Base-by-base conservation (phyloP, 257 asterid species). In the Salvia splendens region DNA sequence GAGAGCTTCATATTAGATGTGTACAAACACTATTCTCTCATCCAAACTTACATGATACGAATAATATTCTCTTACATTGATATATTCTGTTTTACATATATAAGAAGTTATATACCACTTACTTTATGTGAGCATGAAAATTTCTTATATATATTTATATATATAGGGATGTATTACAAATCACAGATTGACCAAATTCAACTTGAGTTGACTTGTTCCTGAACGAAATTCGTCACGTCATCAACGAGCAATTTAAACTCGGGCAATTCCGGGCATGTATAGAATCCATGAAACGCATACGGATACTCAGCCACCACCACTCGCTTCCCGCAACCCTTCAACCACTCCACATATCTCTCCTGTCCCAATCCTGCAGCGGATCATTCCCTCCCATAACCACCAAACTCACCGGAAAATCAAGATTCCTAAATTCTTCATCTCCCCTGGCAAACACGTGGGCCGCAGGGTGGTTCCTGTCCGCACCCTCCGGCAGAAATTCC, bases 331-430 rank as follows among this genome's bases (percentile, higher is more conserved):
- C 75, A 65, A 35, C 35, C 60, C 73, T 51, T 71, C 72, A 79
- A 40, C 75, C 81, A 70, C 12, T 75, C 67, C 4, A 11, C 75
- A 35, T 81, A 81, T 43, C 61, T 43, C 61, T 62, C 56, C 64
- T 74, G 51, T 75, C 77, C 81, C 86, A 74, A 46, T 84, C 86
- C 55, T 63, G 75, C 75, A 84, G 65, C 0, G 84, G 80, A 74
- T 84, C 86, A 38, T 43, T 41, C 35, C 86, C 83, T 73, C 84
- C 89, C 35, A 64, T 63, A 3, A 81, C 28, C 47, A 78, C 75
- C 80, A 81, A 40, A 12, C 28, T 38, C 3, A 50, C 28, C 3
- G 89, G 85, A 24, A 81, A 79, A 0, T 55, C 68, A 14, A 64
- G 24, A 11, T 8, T n/a, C 66, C 32, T 45, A n/a, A 72, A 9